These are phyloP conservation scores for Ophiocordyceps robertsii DNA, from an alignment of 2,329 filamentous ascomycete species.

Conservation along the genomic window DNA sequence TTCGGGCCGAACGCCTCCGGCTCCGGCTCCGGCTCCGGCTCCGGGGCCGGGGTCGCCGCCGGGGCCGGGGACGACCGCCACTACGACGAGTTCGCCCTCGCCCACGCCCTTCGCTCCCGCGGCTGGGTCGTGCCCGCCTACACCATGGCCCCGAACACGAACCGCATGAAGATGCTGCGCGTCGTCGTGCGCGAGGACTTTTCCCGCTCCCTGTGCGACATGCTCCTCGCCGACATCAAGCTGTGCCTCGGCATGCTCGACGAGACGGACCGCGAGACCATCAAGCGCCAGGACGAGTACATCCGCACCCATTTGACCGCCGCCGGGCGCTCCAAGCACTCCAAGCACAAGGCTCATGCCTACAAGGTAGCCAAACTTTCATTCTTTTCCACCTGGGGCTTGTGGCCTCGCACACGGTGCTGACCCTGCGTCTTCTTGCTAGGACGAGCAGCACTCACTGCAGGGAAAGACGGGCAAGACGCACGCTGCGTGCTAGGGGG, in stretches of 20 bases:
- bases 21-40: too few relatives aligned
- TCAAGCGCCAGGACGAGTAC: conserved; percentile 57
- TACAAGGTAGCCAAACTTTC: conserved; percentile 25
- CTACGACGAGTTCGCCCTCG: conserved; percentile 66
- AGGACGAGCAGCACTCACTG: conserved; percentile 72
- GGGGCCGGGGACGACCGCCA: conserved; percentile 33
- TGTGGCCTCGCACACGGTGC: not conserved
- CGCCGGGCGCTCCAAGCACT: conserved; percentile 38
- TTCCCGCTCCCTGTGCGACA: conserved; percentile 66
- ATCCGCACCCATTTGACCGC: conserved; percentile 42
- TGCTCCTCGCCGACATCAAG: conserved; percentile 66
- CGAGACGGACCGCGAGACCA: conserved; percentile 57
- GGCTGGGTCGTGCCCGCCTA: conserved; percentile 94
- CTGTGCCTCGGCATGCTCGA: conserved; percentile 59
- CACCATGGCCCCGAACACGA: conserved; percentile 86
- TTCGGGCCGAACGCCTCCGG: conserved; percentile 26
- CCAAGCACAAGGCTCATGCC: conserved; percentile 24
- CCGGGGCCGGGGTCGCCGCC: conserved; percentile 26
- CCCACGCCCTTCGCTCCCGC: conserved; percentile 72
- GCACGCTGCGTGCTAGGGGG: conserved; percentile 66
- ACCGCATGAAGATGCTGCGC: conserved; percentile 77
- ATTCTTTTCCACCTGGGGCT: not conserved
- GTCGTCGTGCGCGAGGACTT: conserved; percentile 93
- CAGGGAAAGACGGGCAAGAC: conserved; percentile 88
- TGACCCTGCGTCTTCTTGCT: conserved; percentile 2